Evolutionary conservation across 2,329 filamentous ascomycete genomes (phyloP).

Genomic region (Nemania bipapillata): DNA sequence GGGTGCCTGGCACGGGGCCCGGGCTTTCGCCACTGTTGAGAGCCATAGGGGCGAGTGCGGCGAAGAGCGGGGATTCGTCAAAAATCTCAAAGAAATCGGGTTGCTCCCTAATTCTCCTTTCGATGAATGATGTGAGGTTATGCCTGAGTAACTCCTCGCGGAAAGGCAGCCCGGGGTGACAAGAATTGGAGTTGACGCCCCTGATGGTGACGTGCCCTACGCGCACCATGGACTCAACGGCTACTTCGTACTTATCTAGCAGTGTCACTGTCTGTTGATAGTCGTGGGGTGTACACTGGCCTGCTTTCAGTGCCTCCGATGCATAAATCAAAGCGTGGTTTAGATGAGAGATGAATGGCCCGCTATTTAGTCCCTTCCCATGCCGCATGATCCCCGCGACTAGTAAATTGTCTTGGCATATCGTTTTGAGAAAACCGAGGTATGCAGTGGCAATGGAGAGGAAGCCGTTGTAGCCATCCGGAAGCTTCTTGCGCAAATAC

Average conservation of each 20-base stretch:
- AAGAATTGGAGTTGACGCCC: not conserved
- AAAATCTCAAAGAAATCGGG: not conserved
- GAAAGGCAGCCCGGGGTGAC: not conserved
- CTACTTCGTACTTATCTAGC: not conserved
- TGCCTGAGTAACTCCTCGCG: not conserved
- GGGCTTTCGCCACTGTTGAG: not conserved
- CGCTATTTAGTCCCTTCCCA: not conserved
- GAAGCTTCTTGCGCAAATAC: not conserved
- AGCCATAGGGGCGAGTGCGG: not conserved
- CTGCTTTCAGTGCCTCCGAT: not conserved
- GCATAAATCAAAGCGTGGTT: not conserved
- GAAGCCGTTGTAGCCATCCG: not conserved
- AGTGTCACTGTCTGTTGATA: not conserved
- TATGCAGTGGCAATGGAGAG: not conserved
- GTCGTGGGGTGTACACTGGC: not conserved
- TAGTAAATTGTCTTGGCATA: not conserved
- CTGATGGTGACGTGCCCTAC: not conserved
- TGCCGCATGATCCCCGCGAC: not conserved
- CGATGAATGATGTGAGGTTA: not conserved
- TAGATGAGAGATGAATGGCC: not conserved
- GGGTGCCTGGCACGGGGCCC: not conserved
- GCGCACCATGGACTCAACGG: not conserved
- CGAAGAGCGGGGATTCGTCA: not conserved
- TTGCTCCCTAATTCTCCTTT: not conserved
- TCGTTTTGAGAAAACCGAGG: conserved; percentile 1